Conservation (phyloP, 2,329 filamentous ascomycete species). For the Parastagonospora avenae region DNA sequence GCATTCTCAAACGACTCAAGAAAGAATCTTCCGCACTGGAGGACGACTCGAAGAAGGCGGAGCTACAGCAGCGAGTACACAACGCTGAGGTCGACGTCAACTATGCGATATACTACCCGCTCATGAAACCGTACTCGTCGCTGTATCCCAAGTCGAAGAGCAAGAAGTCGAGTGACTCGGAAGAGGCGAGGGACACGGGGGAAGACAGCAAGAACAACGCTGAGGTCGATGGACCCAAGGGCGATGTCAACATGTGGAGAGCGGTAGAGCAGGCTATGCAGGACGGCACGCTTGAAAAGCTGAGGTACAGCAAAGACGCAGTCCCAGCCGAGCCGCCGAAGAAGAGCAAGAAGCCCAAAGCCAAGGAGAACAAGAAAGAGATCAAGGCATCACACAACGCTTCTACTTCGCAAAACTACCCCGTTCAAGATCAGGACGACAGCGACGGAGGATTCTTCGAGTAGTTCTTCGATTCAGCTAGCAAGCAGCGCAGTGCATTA, state of each 20-base stretch:
- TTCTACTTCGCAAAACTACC: background rate
- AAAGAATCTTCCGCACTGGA: conserved; percentile 60
- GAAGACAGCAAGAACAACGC: conserved; percentile 39
- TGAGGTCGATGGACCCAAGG: conserved; percentile 48
- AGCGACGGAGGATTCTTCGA: conserved; percentile 49
- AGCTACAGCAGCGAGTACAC: conserved; percentile 64
- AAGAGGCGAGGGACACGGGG: conserved; percentile 28
- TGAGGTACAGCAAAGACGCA: conserved; percentile 59
- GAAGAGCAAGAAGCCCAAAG: conserved; percentile 25
- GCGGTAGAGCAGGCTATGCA: conserved; percentile 68
- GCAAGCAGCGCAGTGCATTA: conserved; percentile 4
- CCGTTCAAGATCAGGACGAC: conserved; percentile 32
- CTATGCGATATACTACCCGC: conserved; percentile 75
- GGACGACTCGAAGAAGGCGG: conserved; percentile 57
- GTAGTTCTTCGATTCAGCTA: conserved; percentile 10
- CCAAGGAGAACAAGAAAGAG: conserved; percentile 19
- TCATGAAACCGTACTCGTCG: conserved; percentile 71
- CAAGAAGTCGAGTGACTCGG: conserved; percentile 20
- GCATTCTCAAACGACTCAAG: conserved; percentile 68
- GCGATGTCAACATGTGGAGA: conserved; percentile 68
- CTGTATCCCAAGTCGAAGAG: conserved; percentile 52
- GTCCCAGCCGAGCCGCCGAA: conserved; percentile 28
- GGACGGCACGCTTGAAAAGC: conserved; percentile 59
- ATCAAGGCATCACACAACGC: conserved; percentile 3
- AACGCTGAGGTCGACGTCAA: conserved; percentile 74